Percentiles rank a stretch among this genome's conserved stretches.
Evolutionary conservation across 2,329 filamentous ascomycete genomes (phyloP).

Genomic region (Diaporthe amygdali): DNA sequence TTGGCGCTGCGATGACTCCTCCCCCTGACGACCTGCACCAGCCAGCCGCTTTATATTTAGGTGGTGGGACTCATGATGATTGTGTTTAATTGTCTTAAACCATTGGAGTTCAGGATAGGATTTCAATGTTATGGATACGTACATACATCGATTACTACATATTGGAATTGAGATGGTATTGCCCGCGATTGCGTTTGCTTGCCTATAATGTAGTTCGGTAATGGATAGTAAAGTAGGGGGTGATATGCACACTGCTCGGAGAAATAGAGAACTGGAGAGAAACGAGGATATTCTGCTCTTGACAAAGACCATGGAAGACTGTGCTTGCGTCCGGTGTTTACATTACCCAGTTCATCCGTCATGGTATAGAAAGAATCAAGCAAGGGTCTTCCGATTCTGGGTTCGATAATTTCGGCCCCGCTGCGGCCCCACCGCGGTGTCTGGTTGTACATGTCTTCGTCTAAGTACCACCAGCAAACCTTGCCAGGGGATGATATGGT

Average conservation of each 20-base stretch:
- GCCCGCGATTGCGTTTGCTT: background rate
- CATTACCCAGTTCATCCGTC: too few relatives aligned
- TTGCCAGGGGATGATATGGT: background rate
- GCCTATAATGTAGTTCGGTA: too few relatives aligned
- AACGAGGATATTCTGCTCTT: too few relatives aligned
- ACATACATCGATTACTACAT: background rate
- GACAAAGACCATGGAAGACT: too few relatives aligned
- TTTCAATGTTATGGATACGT: conserved; percentile 7
- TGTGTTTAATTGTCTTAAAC: background rate
- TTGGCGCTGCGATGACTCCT: conserved; percentile 30
- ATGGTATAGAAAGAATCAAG: background rate
- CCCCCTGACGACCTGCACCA: background rate
- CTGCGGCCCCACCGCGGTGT: background rate
- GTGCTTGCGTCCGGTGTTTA: too few relatives aligned
- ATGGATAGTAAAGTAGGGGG: background rate
- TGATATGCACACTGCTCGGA: too few relatives aligned
- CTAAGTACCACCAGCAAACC: background rate
- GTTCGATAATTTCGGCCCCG: background rate
- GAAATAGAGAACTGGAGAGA: too few relatives aligned
- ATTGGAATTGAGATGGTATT: background rate
- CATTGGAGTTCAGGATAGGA: conserved; percentile 11
- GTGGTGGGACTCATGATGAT: background rate
- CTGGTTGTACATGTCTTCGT: background rate
- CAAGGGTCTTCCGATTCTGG: background rate
- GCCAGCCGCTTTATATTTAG: background rate